Conservation (phyloP, 768 basidiomycete genomes). For the Suillus spraguei region DNA sequence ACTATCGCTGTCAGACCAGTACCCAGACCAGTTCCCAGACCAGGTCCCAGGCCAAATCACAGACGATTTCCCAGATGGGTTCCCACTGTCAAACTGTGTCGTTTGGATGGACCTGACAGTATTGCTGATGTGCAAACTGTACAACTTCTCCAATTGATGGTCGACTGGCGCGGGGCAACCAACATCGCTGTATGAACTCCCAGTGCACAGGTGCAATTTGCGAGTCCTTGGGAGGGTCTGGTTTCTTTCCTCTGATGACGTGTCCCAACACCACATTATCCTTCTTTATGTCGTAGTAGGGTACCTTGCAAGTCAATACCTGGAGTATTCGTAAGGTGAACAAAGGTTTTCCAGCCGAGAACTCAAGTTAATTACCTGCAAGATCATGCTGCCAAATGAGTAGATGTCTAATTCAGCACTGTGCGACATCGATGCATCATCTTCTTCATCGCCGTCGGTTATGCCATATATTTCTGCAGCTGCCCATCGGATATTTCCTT, state of each 20-base stretch:
- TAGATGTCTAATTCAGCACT: slow-evolving; percentile 42
- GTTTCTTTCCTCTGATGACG: background rate
- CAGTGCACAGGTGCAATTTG: slow-evolving; percentile 43
- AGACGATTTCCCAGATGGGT: background rate
- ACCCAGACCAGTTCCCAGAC: background rate
- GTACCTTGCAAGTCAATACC: slow-evolving; percentile 11
- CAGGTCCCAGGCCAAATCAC: background rate
- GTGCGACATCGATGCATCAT: background rate
- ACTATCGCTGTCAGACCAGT: background rate
- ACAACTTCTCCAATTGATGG: background rate
- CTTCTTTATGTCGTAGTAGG: slow-evolving; percentile 8
- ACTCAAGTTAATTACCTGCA: slow-evolving; percentile 3
- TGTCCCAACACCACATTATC: background rate
- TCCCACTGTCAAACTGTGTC: background rate
- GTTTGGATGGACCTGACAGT: background rate
- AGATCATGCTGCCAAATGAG: slow-evolving; percentile 36
- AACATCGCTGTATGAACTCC: slow-evolving; percentile 45
- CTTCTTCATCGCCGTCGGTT: background rate
- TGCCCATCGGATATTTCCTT: slow-evolving; percentile 49
- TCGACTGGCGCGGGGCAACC: slow-evolving; percentile 22
- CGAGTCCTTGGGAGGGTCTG: background rate
- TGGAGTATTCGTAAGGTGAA: background rate
- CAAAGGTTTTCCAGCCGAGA: background rate
- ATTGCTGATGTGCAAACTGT: background rate
- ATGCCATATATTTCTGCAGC: slow-evolving; percentile 35